Evolutionary conservation across 805 yeast genomes (phyloP).

Genomic region (Ogataea pilisensis): DNA sequence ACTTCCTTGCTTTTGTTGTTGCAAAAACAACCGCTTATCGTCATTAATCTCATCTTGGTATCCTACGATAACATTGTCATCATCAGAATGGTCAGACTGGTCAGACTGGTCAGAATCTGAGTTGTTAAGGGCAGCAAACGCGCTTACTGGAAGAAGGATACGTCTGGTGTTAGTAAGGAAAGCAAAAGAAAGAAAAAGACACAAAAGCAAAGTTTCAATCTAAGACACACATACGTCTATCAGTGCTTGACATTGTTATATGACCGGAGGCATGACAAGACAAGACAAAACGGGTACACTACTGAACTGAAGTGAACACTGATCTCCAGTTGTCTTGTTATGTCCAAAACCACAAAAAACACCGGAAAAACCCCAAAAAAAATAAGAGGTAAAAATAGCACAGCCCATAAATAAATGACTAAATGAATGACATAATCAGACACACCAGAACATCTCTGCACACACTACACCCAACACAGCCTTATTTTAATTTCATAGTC

Average conservation of each 20-base stretch:
- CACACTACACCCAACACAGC: too few species aligned
- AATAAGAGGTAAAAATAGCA: background rate
- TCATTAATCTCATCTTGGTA: background rate
- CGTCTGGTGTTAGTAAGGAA: background rate
- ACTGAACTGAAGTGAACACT: background rate
- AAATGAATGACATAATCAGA: background rate
- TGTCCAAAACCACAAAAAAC: too few species aligned
- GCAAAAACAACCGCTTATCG: too few species aligned
- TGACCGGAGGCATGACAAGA: background rate
- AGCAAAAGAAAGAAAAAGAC: background rate
- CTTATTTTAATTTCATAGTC: background rate
- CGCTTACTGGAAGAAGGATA: slow-evolving; percentile 19
- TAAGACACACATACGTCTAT: background rate
- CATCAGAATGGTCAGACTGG: background rate
- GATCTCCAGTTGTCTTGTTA: too few species aligned
- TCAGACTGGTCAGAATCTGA: slow-evolving; percentile 13
- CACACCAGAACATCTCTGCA: too few species aligned
- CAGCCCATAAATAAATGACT: background rate
- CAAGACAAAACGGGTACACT: background rate
- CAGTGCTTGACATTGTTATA: background rate
- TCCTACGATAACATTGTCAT: slow-evolving; percentile 5
- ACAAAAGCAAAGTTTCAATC: too few species aligned
- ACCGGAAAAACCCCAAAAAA: too few species aligned
- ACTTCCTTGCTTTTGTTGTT: background rate
- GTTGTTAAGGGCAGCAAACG: slow-evolving; percentile 31